Conservation (phyloP, 164 flowering plant genomes). For the Vitis rotundifolia region DNA sequence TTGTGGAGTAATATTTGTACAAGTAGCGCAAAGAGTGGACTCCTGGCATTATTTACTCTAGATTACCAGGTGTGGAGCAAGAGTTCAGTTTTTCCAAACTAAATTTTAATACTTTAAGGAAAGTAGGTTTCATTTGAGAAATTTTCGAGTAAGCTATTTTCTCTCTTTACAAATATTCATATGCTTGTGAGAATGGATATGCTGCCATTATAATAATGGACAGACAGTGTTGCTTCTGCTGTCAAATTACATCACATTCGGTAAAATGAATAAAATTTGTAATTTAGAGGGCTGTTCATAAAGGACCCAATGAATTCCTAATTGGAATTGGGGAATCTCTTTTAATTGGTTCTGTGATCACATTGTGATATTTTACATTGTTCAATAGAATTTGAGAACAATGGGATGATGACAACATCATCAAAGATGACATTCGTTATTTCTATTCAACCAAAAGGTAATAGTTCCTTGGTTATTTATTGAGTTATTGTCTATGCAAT, state of each 20-base stretch:
- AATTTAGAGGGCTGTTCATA: not conserved
- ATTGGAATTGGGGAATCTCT: slow-evolving; percentile 9
- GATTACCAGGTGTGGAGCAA: not conserved
- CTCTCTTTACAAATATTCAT: no score
- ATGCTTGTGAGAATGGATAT: no score
- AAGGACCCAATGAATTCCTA: slow-evolving; percentile 1
- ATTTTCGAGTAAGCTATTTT: no score
- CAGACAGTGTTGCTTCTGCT: no score
- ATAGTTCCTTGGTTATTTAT: no score
- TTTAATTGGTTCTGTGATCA: not conserved
- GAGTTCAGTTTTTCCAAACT: not conserved
- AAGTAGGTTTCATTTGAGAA: not conserved
- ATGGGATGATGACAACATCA: slow-evolving; percentile 4
- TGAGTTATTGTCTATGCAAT: no score
- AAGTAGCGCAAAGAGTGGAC: not conserved
- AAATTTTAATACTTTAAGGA: not conserved
- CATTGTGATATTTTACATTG: slow-evolving; percentile 6
- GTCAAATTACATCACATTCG: no score
- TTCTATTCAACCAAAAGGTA: slow-evolving; percentile 3
- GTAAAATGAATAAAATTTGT: not conserved
- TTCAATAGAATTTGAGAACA: slow-evolving; percentile 5
- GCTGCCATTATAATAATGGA: no score
- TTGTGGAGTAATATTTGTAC: not conserved
- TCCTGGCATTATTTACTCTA: not conserved
- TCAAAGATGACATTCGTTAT: slow-evolving; percentile 5